phyloP scores from a whole-genome alignment of 805 yeast genomes.

The Pichia scutulata region DNA sequence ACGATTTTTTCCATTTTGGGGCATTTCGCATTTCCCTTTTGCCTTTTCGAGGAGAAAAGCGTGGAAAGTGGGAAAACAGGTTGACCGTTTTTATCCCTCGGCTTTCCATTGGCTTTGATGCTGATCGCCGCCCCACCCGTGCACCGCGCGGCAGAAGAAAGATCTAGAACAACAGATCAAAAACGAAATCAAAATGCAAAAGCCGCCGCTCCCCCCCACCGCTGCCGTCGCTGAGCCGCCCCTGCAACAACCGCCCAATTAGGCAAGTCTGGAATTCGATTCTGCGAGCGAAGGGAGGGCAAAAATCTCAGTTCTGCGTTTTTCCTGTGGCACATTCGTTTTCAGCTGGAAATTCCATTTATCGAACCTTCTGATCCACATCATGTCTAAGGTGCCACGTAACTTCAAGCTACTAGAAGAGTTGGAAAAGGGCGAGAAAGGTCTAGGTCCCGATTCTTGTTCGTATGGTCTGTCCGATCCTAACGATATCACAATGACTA shows the following conservation, averaged over 20 bases:
- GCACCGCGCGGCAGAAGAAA: not conserved
- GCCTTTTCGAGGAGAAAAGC: no score
- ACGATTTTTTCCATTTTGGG: not conserved
- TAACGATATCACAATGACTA: constrained; percentile 87
- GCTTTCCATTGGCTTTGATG: no score
- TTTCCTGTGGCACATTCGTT: no score
- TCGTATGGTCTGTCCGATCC: constrained; percentile 88
- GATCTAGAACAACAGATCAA: no score
- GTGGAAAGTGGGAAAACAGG: no score
- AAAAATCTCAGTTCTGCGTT: no score
- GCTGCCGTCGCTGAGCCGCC: not conserved
- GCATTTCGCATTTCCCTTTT: not conserved
- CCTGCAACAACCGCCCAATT: not conserved
- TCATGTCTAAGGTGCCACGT: constrained; percentile 53
- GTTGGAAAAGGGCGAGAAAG: constrained; percentile 96
- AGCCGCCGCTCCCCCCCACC: no score
- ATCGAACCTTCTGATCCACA: no score
- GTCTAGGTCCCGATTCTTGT: constrained; percentile 92
- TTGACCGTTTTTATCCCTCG: not conserved
- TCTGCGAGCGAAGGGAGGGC: not conserved
- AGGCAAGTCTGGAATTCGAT: not conserved
- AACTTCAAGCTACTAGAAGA: constrained; percentile 93
- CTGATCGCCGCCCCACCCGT: not conserved
- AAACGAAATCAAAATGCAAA: no score
- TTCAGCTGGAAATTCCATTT: no score